Evolutionary conservation across 2,329 filamentous ascomycete species (phyloP).

Genomic region (Pseudopithomyces maydicus): DNA sequence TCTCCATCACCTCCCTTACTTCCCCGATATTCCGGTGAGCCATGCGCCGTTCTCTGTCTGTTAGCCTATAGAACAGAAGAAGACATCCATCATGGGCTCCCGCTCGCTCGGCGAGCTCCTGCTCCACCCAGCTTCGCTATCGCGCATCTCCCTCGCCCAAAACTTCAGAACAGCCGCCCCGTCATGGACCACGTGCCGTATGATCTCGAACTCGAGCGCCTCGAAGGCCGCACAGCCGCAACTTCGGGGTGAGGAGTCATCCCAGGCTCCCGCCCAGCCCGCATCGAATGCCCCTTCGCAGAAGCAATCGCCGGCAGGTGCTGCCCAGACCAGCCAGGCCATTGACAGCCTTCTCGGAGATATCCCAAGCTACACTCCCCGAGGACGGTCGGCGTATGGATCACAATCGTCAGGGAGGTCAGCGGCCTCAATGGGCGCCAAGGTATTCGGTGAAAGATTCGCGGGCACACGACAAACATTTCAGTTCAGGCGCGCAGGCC

Average conservation of each 20-base stretch:
- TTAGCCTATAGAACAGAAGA: neutral
- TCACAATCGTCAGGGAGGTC: neutral
- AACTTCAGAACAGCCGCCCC: conserved; percentile 13
- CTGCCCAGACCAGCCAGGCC: conserved; percentile 16
- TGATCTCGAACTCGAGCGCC: conserved; percentile 11
- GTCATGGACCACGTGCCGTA: conserved; percentile 21
- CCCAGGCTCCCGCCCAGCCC: neutral
- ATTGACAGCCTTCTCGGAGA: conserved; percentile 33
- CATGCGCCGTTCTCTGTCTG: neutral
- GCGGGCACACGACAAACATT: conserved; percentile 1
- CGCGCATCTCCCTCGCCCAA: conserved; percentile 20
- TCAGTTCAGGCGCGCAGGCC: neutral
- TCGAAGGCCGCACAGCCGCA: conserved; percentile 18
- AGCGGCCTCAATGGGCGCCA: conserved; percentile 10
- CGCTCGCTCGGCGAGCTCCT: conserved; percentile 38
- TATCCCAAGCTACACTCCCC: conserved; percentile 2
- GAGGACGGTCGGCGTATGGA: neutral
- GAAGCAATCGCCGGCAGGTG: conserved; percentile 6
- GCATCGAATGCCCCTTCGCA: conserved; percentile 1
- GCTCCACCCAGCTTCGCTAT: conserved; percentile 34
- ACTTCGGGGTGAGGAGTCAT: conserved; percentile 2
- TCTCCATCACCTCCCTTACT: neutral
- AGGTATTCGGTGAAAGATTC: conserved; percentile 27
- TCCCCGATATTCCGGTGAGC: neutral
- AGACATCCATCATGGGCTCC: conserved; percentile 29